Base-by-base conservation (phyloP, 1,284 basidiomycete species). In the Moniliella sp. region DNA sequence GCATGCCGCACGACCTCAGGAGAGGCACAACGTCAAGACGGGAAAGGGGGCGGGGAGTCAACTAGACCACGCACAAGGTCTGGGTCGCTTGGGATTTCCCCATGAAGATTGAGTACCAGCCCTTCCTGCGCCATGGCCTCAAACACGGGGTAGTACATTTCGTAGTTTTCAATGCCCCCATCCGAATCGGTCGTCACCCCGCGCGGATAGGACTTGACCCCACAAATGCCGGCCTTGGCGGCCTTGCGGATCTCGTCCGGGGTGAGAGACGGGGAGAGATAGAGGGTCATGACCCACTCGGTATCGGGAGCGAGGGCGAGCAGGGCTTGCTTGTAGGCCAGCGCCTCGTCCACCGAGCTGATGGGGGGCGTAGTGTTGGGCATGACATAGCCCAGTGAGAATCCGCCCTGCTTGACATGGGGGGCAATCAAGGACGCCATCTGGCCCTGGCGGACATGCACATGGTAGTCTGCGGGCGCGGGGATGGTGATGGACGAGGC, bases 141-240 rank as follows among this genome's bases (percentile, higher is more conserved):
- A 61, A 99, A 97, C 30, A 94, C 73, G 18, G 79, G 77, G 63
- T 94, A 91, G 63, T 93, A 99, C 1, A 73, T 69, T 46, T 81
- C 79, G 53, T 97, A 97, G 26, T 82, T 83, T 61, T 97, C 88
- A 48, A 97, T 93, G 7, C 91, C 91, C 25, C 79, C 75, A 40
- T 86, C 82, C 19, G 82, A 88, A 64, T 94, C 93, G 32, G 91
- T 99, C 5, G 91, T 99, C 2, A 99, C 91, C 9, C 91, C 91
- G 43, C 82, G 70, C 29, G 91, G 91, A 61, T 97, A 99, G 15
- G 79, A 84, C 65, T 97, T 97, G 48, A 97, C 83, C 25, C 91
- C 86, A 25, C 48, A 39, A 15, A 43, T 39, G 11, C 35, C 34
- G 27, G 16, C 31, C 18, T 35, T 21, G 31, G 30, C 19, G 7